Evolutionary conservation across 129 eudicot genomes (phyloP).

Genomic region (Tagetes erecta): DNA sequence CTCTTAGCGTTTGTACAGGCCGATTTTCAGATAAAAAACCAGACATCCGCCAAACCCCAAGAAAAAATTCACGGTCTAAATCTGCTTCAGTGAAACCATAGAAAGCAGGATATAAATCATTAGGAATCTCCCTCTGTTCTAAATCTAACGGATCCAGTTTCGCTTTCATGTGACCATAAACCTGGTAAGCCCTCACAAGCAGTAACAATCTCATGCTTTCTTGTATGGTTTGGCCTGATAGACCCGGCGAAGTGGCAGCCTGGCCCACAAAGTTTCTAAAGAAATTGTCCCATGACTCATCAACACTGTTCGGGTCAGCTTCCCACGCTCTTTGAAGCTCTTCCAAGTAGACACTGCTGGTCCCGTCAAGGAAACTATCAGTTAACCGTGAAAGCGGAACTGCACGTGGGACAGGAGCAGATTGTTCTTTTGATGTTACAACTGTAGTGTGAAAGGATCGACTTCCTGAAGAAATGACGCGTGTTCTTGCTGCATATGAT

Average conservation of each 20-base stretch:
- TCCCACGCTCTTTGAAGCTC: too few species aligned
- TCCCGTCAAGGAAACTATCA: slow-evolving; percentile 86
- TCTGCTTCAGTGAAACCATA: slow-evolving; percentile 79
- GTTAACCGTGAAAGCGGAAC: slow-evolving; percentile 87
- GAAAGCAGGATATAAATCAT: slow-evolving; percentile 68
- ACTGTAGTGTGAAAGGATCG: slow-evolving; percentile 56
- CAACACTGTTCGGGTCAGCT: slow-evolving; percentile 84
- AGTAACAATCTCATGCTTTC: slow-evolving; percentile 85
- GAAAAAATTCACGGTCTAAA: slow-evolving; percentile 81
- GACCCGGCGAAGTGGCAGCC: slow-evolving; percentile 75
- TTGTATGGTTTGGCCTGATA: slow-evolving; percentile 91
- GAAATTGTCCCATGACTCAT: slow-evolving; percentile 94
- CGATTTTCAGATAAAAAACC: slow-evolving; percentile 92
- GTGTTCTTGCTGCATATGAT: slow-evolving; percentile 47
- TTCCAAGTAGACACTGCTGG: slow-evolving; percentile 83
- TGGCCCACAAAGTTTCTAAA: slow-evolving; percentile 86
- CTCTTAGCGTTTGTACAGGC: slow-evolving; percentile 77
- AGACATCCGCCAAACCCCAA: slow-evolving; percentile 79
- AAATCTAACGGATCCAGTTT: slow-evolving; percentile 73
- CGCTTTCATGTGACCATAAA: slow-evolving; percentile 85
- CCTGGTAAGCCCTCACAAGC: slow-evolving; percentile 92
- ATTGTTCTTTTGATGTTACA: slow-evolving; percentile 51
- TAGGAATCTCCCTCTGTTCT: slow-evolving; percentile 65
- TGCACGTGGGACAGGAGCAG: slow-evolving; percentile 75
- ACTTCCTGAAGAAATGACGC: slow-evolving; percentile 33